Conservation (phyloP, 1,139 yeast genomes). For the Candida glucosophila region DNA sequence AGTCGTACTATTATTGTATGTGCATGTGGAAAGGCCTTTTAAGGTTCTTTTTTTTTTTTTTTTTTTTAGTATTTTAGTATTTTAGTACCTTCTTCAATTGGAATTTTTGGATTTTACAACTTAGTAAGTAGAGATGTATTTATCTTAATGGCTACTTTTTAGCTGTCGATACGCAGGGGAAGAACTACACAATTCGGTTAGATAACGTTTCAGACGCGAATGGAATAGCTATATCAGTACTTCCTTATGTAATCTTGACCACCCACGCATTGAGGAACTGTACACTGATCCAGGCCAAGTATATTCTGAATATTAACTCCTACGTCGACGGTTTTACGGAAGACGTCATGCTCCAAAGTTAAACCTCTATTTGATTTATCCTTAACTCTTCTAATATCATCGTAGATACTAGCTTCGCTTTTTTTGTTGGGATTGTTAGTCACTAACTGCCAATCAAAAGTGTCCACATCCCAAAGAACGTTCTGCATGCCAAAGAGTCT, state of each 20-base stretch:
- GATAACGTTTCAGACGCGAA: too few species aligned
- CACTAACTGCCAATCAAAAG: constrained; percentile 82
- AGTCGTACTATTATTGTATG: too few species aligned
- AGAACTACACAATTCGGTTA: too few species aligned
- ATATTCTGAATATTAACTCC: constrained; percentile 51
- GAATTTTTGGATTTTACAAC: too few species aligned
- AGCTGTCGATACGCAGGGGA: too few species aligned
- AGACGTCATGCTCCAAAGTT: constrained; percentile 79
- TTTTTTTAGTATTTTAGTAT: too few species aligned
- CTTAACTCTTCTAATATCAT: constrained; percentile 45
- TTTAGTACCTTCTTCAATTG: too few species aligned
- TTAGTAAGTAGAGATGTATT: too few species aligned
- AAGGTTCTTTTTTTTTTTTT: too few species aligned
- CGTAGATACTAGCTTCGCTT: constrained; percentile 43
- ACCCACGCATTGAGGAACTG: constrained; percentile 79
- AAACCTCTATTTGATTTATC: constrained; percentile 43
- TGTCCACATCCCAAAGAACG: constrained; percentile 87
- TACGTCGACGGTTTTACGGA: constrained; percentile 55
- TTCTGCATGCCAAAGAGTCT: constrained; percentile 82
- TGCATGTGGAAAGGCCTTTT: too few species aligned
- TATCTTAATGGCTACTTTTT: too few species aligned
- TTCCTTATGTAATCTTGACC: constrained; percentile 42
- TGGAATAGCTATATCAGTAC: too few species aligned
- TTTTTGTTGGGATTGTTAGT: constrained; percentile 24
- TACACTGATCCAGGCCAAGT: constrained; percentile 50